Evolutionary conservation across 1,284 basidiomycete genomes (phyloP).

Genomic region (Pseudozyma sp.): DNA sequence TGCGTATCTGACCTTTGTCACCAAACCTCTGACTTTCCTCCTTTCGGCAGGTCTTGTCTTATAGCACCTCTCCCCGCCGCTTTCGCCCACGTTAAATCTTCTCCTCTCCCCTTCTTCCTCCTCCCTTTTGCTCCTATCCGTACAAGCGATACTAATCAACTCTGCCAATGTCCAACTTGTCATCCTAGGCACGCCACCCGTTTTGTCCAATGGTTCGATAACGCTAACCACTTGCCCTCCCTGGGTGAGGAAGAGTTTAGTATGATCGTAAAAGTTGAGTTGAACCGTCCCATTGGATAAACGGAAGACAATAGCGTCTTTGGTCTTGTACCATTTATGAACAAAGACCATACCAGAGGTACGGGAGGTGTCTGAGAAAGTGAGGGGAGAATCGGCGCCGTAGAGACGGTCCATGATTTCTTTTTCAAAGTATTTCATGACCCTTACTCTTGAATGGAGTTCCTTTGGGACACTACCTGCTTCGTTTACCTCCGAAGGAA

Average conservation of each 20-base stretch:
- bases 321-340: constrained; percentile 94
- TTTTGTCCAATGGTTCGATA: constrained; percentile 72
- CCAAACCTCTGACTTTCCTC: constrained; percentile 30
- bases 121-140: constrained; percentile 54
- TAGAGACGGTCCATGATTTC: constrained; percentile 67
- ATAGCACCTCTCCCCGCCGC: neutral
- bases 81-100: constrained; percentile 9
- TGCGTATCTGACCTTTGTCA: constrained; percentile 43
- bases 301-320: constrained; percentile 95
- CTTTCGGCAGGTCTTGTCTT: constrained; percentile 43
- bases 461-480: constrained; percentile 37
- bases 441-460: constrained; percentile 55
- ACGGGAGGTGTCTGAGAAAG: constrained; percentile 82
- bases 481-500: neutral
- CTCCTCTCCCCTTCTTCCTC: constrained; percentile 21
- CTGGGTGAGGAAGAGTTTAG: constrained; percentile 88
- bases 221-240: constrained; percentile 83
- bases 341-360: constrained; percentile 91
- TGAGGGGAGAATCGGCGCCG: constrained; percentile 78
- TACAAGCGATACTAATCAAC: constrained; percentile 76
- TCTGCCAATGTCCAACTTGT: constrained; percentile 81
- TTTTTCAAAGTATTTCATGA: constrained; percentile 64
- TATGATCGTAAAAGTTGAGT: constrained; percentile 99
- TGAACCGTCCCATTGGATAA: constrained; percentile 92
- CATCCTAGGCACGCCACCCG: constrained; percentile 83